phyloP scores from a whole-genome alignment of 164 flowering plant species.

The Buxus sempervirens region DNA sequence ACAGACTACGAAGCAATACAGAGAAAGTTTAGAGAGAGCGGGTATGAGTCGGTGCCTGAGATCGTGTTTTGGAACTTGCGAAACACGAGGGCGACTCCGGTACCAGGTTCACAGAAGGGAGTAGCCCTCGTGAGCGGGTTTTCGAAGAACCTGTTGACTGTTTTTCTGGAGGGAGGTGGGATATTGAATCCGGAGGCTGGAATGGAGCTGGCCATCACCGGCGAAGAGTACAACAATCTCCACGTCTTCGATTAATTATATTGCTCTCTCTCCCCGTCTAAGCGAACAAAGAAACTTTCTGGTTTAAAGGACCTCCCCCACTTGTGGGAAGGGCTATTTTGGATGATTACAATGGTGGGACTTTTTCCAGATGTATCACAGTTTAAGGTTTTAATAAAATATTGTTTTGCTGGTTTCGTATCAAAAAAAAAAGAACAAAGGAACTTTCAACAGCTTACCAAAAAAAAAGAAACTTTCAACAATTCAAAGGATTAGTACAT shows the following conservation, averaged over 20 bases:
- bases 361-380: no score
- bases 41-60: constrained; percentile 37
- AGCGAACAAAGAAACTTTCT: no score
- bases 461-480: no score
- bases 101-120: constrained; percentile 27
- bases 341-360: no score
- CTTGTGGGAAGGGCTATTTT: no score
- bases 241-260: constrained; percentile 34
- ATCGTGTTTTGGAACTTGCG: constrained; percentile 55
- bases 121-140: constrained; percentile 59
- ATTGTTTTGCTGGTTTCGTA: no score
- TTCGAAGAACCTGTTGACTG: constrained; percentile 45
- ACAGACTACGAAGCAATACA: constrained; percentile 42
- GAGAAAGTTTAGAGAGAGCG: constrained; percentile 34
- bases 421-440: no score
- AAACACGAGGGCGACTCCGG: constrained; percentile 42
- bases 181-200: constrained; percentile 30
- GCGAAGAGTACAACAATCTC: constrained; percentile 34
- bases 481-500: no score
- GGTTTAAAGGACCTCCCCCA: no score
- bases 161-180: constrained; percentile 42
- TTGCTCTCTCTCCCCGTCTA: background rate
- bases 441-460: no score
- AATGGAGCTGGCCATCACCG: constrained; percentile 40
- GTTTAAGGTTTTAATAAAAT: no score